phyloP scores from a whole-genome alignment of 2,329 filamentous ascomycete genomes.

The Fusarium caatingaense region DNA sequence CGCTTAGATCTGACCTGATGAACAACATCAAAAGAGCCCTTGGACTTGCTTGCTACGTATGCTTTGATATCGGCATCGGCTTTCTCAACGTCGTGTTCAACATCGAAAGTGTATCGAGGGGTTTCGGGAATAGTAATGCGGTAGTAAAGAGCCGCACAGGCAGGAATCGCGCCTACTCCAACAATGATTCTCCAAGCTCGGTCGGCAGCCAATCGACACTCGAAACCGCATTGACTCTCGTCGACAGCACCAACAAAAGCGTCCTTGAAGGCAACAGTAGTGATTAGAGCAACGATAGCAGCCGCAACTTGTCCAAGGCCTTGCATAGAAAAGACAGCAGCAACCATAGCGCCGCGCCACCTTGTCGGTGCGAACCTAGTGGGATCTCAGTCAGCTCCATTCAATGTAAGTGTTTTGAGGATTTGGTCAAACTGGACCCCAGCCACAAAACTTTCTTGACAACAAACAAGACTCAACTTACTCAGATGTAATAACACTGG shows the following conservation, averaged over 20 bases:
- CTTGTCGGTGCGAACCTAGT: slow-evolving; percentile 79
- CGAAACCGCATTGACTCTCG: slow-evolving; percentile 64
- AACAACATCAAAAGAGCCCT: slow-evolving; percentile 61
- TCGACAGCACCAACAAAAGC: slow-evolving; percentile 58
- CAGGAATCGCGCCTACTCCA: slow-evolving; percentile 81
- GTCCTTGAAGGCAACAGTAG: slow-evolving; percentile 71
- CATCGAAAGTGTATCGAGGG: slow-evolving; percentile 84
- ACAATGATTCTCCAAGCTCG: slow-evolving; percentile 86
- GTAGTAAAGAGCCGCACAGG: slow-evolving; percentile 84
- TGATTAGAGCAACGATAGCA: slow-evolving; percentile 76
- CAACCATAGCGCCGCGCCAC: slow-evolving; percentile 87
- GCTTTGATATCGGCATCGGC: slow-evolving; percentile 77
- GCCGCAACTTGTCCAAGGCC: slow-evolving; percentile 81
- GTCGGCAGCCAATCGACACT: slow-evolving; percentile 77
- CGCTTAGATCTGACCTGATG: slow-evolving; percentile 66
- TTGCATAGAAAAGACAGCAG: slow-evolving; percentile 86
- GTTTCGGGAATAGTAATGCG: slow-evolving; percentile 88
- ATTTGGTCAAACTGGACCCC: slow-evolving; percentile 3
- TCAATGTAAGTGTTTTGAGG: neutral
- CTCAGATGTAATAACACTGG: slow-evolving; percentile 81
- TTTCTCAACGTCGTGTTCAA: slow-evolving; percentile 79
- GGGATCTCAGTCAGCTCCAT: slow-evolving; percentile 30
- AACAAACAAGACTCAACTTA: slow-evolving; percentile 43
- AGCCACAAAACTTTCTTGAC: slow-evolving; percentile 28
- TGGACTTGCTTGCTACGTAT: slow-evolving; percentile 62